Evolutionary conservation across 768 basidiomycete genomes (phyloP).

Genomic region (Gloeostereum incarnatum): DNA sequence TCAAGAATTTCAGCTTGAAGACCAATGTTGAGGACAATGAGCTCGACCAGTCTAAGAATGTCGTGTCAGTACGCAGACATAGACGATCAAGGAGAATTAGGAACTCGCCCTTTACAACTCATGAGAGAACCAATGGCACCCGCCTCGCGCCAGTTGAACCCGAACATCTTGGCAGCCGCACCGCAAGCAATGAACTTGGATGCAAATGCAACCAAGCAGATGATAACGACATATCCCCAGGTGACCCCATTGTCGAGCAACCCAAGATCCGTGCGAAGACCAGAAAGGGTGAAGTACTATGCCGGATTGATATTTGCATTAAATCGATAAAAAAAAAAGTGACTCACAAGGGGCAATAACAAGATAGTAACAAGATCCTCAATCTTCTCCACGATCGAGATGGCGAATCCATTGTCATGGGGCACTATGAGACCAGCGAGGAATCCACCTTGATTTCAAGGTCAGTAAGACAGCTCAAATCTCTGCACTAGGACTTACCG

Average conservation of each 20-base stretch:
- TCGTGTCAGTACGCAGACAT: conserved; percentile 1
- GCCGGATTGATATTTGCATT: conserved; percentile 1
- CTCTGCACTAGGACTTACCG: conserved; percentile 21
- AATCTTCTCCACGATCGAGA: conserved; percentile 73
- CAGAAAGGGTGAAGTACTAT: conserved; percentile 75
- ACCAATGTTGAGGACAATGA: conserved; percentile 90
- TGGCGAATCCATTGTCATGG: conserved; percentile 73
- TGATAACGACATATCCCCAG: conserved; percentile 76
- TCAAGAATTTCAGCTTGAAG: conserved; percentile 56
- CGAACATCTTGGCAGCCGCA: conserved; percentile 42
- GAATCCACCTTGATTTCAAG: conserved; percentile 54
- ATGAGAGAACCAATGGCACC: conserved; percentile 82
- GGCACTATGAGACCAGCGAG: conserved; percentile 77
- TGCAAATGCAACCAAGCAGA: conserved; percentile 65
- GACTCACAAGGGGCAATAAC: conserved; percentile 65
- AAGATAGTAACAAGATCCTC: conserved; percentile 80
- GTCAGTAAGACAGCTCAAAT: conserved; percentile 11
- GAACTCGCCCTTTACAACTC: conserved; percentile 82
- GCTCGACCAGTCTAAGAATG: conserved; percentile 55
- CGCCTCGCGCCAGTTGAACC: conserved; percentile 70
- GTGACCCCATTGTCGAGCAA: conserved; percentile 63
- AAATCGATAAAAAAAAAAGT: not conserved
- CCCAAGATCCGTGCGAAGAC: conserved; percentile 73
- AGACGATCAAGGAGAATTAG: not conserved
- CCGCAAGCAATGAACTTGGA: conserved; percentile 76